Percentiles rank a stretch among this genome's conserved stretches.
Conservation (phyloP, 371 early-diverging fungal genomes). For the Syncephalis fuscata region DNA sequence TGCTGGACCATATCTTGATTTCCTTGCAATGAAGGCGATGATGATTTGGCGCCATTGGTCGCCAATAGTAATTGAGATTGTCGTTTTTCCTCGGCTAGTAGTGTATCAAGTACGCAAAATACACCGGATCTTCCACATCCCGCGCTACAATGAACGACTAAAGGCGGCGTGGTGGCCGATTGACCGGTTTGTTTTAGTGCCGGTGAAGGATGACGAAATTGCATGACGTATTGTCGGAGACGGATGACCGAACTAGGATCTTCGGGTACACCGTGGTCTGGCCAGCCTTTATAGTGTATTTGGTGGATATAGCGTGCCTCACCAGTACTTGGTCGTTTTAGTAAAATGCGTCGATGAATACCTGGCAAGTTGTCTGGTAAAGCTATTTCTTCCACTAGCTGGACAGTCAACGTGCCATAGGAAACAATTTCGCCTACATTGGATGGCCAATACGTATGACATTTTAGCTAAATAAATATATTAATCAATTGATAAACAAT, state of each 20-base stretch:
- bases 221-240: slow-evolving; percentile 38
- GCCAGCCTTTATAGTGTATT: slow-evolving; percentile 81
- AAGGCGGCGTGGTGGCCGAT: slow-evolving; percentile 29
- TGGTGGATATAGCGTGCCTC: slow-evolving; percentile 37
- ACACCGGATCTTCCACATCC: slow-evolving; percentile 96
- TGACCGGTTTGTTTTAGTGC: slow-evolving; percentile 2
- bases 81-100: slow-evolving; percentile 10
- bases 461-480: slow-evolving; percentile 25
- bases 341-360: slow-evolving; percentile 2
- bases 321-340: neutral
- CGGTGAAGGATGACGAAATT: slow-evolving; percentile 16
- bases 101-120: slow-evolving; percentile 70
- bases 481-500: slow-evolving; percentile 7
- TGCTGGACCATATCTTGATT: slow-evolving; percentile 3
- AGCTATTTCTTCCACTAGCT: slow-evolving; percentile 1
- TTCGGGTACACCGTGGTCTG: slow-evolving; percentile 69
- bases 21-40: neutral
- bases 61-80: neutral
- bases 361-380: no score
- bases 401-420: slow-evolving; percentile 20
- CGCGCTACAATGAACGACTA: slow-evolving; percentile 93
- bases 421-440: slow-evolving; percentile 10
- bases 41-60: no score
- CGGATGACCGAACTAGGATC: slow-evolving; percentile 34
- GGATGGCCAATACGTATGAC: slow-evolving; percentile 63